Percentiles rank a stretch among this genome's conserved stretches.
Evolutionary conservation across 2,329 filamentous ascomycete genomes (phyloP).

Genomic region (Ramularia endophylla): DNA sequence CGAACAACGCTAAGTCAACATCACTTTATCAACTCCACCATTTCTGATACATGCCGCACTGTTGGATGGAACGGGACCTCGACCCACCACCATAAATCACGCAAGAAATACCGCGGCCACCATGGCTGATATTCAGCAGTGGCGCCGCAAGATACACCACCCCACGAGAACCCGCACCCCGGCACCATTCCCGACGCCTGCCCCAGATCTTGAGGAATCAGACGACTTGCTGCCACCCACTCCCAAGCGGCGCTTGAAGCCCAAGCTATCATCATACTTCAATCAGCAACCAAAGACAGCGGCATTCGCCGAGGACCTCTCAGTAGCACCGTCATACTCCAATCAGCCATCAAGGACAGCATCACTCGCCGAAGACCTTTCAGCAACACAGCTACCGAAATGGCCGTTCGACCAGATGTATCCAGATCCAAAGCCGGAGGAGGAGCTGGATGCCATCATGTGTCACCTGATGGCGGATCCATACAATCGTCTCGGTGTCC

Average conservation of each 20-base stretch:
- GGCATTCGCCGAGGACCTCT: conserved; percentile 17
- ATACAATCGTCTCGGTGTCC: conserved; percentile 22
- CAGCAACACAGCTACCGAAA: conserved; percentile 20
- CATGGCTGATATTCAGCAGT: conserved; percentile 33
- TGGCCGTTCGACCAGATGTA: conserved; percentile 25
- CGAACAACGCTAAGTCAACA: conserved; percentile 5
- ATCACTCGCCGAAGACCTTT: conserved; percentile 17
- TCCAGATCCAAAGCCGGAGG: conserved; percentile 24
- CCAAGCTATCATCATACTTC: conserved; percentile 37
- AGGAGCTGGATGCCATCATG: conserved; percentile 29
- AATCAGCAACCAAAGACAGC: conserved; percentile 19
- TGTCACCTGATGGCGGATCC: conserved; percentile 27
- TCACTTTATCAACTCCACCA: conserved; percentile 2
- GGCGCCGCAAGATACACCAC: conserved; percentile 30
- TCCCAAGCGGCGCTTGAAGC: conserved; percentile 32
- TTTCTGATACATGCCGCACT: no score
- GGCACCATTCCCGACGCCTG: conserved; percentile 3
- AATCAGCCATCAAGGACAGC: conserved; percentile 19
- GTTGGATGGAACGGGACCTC: no score
- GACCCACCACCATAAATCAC: no score
- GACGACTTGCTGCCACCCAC: conserved; percentile 26
- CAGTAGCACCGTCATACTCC: conserved; percentile 32
- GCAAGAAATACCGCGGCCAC: background rate
- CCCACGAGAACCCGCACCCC: conserved; percentile 27
- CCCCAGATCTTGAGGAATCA: conserved; percentile 26